These are phyloP conservation scores for Prasinococcaceae sp. DNA, from an alignment of 139 green algal species.

Conservation along the genomic window DNA sequence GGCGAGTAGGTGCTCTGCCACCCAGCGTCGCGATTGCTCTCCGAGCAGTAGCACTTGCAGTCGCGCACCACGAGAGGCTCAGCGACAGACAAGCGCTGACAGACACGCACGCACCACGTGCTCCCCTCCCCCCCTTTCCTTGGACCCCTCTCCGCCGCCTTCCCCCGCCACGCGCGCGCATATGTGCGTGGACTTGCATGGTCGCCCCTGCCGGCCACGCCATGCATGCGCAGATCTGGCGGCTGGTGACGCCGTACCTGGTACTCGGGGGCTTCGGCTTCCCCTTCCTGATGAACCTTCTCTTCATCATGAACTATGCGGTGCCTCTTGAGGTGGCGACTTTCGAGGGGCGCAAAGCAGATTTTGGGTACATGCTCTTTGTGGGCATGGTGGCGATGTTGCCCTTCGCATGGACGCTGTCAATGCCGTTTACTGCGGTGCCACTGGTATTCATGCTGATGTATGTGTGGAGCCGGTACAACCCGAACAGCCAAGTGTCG, in stretches of 20 bases:
- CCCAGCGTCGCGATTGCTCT: no score
- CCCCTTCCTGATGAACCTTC: conserved; percentile 8
- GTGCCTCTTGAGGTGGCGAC: conserved; percentile 33
- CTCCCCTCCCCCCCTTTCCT: no score
- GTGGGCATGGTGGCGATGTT: conserved; percentile 16
- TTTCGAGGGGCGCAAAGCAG: conserved; percentile 34
- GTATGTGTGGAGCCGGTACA: conserved; percentile 46
- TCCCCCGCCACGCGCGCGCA: no score
- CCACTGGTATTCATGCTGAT: conserved; percentile 37
- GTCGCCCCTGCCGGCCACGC: no score
- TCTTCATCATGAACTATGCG: conserved; percentile 31
- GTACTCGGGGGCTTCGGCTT: conserved; percentile 35
- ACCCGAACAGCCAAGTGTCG: conserved; percentile 15
- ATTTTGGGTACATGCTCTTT: conserved; percentile 45
- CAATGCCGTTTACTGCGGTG: neutral
- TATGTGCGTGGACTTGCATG: no score
- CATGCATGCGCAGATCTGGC: conserved; percentile 48
- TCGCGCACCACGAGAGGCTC: no score
- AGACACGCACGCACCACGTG: no score
- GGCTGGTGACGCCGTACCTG: conserved; percentile 37
- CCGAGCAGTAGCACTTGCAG: no score
- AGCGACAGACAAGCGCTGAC: no score
- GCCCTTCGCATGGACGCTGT: conserved; percentile 3
- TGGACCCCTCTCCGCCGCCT: no score
- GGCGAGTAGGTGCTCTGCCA: no score